Conservation (phyloP, 2,329 filamentous ascomycete species). For the Fusarium sp. region DNA sequence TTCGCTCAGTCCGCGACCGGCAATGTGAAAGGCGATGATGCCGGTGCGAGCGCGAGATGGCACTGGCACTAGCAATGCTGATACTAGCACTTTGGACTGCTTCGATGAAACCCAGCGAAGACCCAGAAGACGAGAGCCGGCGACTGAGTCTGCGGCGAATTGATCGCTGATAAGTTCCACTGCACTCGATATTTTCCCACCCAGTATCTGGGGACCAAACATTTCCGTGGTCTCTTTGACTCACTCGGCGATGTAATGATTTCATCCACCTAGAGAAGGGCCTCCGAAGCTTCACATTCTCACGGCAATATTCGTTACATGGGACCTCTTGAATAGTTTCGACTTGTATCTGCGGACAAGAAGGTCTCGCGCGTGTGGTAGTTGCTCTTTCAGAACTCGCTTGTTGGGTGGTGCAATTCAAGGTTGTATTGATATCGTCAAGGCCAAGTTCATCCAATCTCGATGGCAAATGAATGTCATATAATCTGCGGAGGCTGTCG, state of each 20-base stretch:
- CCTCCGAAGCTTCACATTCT: constrained; percentile 33
- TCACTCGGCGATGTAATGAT: constrained; percentile 69
- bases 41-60: constrained; percentile 68
- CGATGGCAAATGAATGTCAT: constrained; percentile 47
- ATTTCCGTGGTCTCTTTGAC: constrained; percentile 49
- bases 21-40: constrained; percentile 61
- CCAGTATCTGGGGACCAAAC: not conserved
- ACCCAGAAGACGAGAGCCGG: constrained; percentile 72
- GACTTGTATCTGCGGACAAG: constrained; percentile 41
- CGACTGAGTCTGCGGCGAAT: constrained; percentile 44
- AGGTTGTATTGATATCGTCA: constrained; percentile 46
- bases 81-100: constrained; percentile 83
- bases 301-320: constrained; percentile 5
- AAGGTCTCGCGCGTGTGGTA: not conserved
- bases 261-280: constrained; percentile 80
- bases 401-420: constrained; percentile 49
- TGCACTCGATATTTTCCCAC: constrained; percentile 11
- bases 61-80: constrained; percentile 78
- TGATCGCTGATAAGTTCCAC: not conserved
- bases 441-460: constrained; percentile 37
- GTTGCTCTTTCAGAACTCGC: not conserved
- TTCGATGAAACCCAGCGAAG: constrained; percentile 82
- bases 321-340: constrained; percentile 27
- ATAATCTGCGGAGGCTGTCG: constrained; percentile 27
- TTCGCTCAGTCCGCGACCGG: constrained; percentile 68